Evolutionary conservation across 2,329 filamentous ascomycete species (phyloP).

Genomic region (Cladorrhinum sp.): DNA sequence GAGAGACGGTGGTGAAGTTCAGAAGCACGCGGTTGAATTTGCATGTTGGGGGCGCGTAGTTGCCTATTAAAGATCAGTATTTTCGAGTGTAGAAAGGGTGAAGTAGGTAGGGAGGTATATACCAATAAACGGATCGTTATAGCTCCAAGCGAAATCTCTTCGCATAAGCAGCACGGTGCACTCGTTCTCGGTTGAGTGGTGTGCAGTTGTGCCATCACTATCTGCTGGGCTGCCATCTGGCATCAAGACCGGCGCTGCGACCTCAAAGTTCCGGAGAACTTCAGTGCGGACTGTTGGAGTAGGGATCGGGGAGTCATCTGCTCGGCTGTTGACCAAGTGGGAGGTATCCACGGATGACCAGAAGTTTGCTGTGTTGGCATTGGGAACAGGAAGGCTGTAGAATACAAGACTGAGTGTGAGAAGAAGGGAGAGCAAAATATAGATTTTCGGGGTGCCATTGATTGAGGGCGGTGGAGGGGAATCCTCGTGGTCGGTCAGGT

Average conservation of each 20-base stretch:
- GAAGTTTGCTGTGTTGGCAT: neutral
- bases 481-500: neutral
- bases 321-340: neutral
- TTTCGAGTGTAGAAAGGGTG: neutral
- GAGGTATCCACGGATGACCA: neutral
- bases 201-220: slow-evolving; percentile 35
- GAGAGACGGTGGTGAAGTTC: slow-evolving; percentile 71
- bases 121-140: slow-evolving; percentile 72
- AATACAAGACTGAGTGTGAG: neutral
- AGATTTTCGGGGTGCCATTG: neutral
- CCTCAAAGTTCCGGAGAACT: slow-evolving; percentile 63
- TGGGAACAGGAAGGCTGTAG: neutral
- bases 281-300: slow-evolving; percentile 26
- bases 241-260: slow-evolving; percentile 62
- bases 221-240: slow-evolving; percentile 39
- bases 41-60: slow-evolving; percentile 65
- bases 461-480: neutral
- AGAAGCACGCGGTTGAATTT: slow-evolving; percentile 71
- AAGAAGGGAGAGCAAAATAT: neutral
- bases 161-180: slow-evolving; percentile 64
- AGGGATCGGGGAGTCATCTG: slow-evolving; percentile 9
- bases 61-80: slow-evolving; percentile 39
- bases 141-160: slow-evolving; percentile 69
- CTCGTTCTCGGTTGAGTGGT: slow-evolving; percentile 30
- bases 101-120: slow-evolving; percentile 29